Evolutionary conservation across 1,284 basidiomycete species (phyloP).

Genomic region (Ustilago nuda): DNA sequence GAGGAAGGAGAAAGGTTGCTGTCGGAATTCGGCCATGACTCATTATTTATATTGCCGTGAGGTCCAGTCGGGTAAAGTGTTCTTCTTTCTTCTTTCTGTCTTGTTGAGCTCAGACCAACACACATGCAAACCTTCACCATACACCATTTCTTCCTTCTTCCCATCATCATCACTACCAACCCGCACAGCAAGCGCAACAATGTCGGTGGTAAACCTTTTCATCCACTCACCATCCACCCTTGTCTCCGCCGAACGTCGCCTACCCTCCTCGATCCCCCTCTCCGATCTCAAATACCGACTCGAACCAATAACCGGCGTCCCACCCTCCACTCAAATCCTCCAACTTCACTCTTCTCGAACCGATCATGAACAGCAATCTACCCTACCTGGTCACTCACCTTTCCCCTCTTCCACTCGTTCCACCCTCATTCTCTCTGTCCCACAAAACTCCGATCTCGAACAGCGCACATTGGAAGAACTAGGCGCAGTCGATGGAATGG

Average conservation of each 20-base stretch:
- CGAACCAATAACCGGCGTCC: slow-evolving; percentile 90
- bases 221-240: slow-evolving; percentile 57
- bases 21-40: slow-evolving; percentile 1
- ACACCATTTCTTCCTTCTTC: background rate
- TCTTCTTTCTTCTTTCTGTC: background rate
- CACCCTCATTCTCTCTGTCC: slow-evolving; percentile 72
- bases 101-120: slow-evolving; percentile 6
- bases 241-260: slow-evolving; percentile 55
- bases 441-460: slow-evolving; percentile 76
- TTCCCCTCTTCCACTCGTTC: slow-evolving; percentile 64
- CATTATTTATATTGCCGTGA: slow-evolving; percentile 4
- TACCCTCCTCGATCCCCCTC: slow-evolving; percentile 48
- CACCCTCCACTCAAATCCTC: slow-evolving; percentile 66
- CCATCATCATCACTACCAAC: background rate
- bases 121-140: background rate
- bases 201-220: slow-evolving; percentile 57
- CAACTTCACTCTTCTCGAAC: slow-evolving; percentile 73
- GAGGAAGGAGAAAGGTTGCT: background rate
- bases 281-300: slow-evolving; percentile 77
- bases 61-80: slow-evolving; percentile 7
- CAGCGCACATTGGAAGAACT: slow-evolving; percentile 79
- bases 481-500: slow-evolving; percentile 77
- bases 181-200: slow-evolving; percentile 4
- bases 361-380: slow-evolving; percentile 49
- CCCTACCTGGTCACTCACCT: slow-evolving; percentile 24